These are phyloP conservation scores for Neofusicoccum sp. DNA, from an alignment of 2,329 filamentous ascomycete genomes.

Conservation along the genomic window DNA sequence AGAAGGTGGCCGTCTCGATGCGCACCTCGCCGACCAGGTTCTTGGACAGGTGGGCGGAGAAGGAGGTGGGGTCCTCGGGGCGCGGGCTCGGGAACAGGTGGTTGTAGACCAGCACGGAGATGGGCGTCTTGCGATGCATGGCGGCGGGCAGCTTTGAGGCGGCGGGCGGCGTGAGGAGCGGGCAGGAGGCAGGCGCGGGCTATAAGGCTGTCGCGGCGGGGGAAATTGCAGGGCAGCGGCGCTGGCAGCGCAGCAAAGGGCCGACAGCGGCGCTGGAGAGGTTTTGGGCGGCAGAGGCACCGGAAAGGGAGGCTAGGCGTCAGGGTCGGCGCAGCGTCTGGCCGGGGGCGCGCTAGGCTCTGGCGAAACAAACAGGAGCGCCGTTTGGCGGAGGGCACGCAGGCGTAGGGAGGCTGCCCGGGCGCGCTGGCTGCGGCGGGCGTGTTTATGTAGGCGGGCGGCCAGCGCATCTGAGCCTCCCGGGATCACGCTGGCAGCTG, in stretches of 20 bases:
- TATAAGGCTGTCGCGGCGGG: conserved; percentile 14
- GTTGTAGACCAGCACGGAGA: conserved; percentile 75
- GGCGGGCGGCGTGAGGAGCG: neutral
- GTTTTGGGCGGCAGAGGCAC: conserved; percentile 3
- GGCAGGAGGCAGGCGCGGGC: conserved; percentile 13
- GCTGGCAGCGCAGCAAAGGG: conserved; percentile 10
- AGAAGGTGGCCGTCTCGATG: conserved; percentile 76
- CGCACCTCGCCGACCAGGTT: conserved; percentile 76
- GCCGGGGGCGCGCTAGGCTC: conserved; percentile 1
- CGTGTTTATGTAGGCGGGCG: conserved; percentile 17
- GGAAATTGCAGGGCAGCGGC: conserved; percentile 19
- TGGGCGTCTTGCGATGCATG: conserved; percentile 71
- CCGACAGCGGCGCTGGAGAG: conserved; percentile 1
- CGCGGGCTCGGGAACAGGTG: conserved; percentile 71
- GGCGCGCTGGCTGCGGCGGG: conserved; percentile 10
- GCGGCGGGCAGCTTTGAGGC: conserved; percentile 26
- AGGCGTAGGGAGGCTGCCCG: conserved; percentile 5
- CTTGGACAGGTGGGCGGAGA: conserved; percentile 69
- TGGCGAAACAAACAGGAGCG: conserved; percentile 13
- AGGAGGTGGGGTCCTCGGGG: conserved; percentile 69
- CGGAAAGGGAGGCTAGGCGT: conserved; percentile 16
- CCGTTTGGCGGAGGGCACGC: too few species aligned
- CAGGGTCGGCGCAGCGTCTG: conserved; percentile 11
- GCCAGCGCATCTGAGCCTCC: conserved; percentile 19
- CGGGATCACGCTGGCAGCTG: conserved; percentile 18